Base-by-base conservation (phyloP, 805 yeast species). In the Schwanniomyces polymorphus region DNA sequence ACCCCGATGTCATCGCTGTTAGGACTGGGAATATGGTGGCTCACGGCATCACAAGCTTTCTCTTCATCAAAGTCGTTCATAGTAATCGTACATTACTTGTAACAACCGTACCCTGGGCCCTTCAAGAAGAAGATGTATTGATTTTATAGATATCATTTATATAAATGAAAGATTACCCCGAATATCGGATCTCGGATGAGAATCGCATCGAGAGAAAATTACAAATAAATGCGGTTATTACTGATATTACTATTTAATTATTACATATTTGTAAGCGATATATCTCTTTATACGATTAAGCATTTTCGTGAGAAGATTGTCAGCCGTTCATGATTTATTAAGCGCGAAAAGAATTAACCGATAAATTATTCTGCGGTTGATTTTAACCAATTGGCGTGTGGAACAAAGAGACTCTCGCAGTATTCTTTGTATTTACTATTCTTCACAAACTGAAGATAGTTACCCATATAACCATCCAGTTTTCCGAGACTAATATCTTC, bases 351-450 rank as follows among this genome's bases (percentile, higher is more conserved):
- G 5, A 9, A 31, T 18, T 35, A 21, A 6, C n/a, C 40, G 27
- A 18, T 53, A 57, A 47, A 35, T 31, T 11, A 61, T 40, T 55
- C 48, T 21, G 64, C 56, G 16, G 75, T 71, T 43, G 68, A 64
- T 52, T 68, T 68, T 44, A 73, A 60, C 77, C 77, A 73, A 47
- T 62, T 56, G 56, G 72, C 58, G 53, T 73, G 78, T 0, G 77
- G 76, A 26, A 73, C 56, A 47, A 68, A 73, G 6, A 71, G 67
- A 17, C 67, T 62, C 5, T 53, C 49, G 52, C 78, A 73, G 43
- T 73, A 45, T 29, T 60, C 47, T 9, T 43, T 51, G 44, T 69
- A 58, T 2, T 27, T 39, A 6, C 57, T 66, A 1, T 34, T 40
- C 2, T 42, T 45, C 4, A 71, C 62, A 46, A 66, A 72, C 8